These are phyloP conservation scores for Fusarium sp. DNA, from an alignment of 2,329 filamentous ascomycete species.

Conservation along the genomic window DNA sequence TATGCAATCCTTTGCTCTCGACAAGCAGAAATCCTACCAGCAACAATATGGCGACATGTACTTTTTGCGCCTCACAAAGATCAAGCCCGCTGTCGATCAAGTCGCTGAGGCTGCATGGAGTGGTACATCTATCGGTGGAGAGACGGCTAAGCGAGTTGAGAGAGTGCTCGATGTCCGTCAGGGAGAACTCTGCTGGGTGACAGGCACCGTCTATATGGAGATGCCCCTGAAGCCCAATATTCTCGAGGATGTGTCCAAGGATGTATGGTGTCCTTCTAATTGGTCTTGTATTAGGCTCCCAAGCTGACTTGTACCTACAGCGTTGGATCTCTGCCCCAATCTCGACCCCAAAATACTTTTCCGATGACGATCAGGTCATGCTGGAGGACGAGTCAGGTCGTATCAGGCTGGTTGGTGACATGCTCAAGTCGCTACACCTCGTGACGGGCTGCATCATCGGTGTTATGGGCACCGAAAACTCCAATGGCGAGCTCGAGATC, in stretches of 20 bases:
- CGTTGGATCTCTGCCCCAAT: constrained; percentile 91
- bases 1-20: constrained; percentile 79
- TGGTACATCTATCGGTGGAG: constrained; percentile 80
- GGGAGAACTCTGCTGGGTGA: constrained; percentile 94
- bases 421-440: constrained; percentile 76
- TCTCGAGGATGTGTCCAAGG: constrained; percentile 92
- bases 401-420: constrained; percentile 79
- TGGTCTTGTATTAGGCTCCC: not conserved
- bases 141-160: constrained; percentile 81
- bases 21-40: constrained; percentile 80
- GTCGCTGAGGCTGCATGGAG: constrained; percentile 82
- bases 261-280: constrained; percentile 65
- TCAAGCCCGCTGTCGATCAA: constrained; percentile 85
- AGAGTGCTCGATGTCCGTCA: constrained; percentile 95
- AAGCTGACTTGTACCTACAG: constrained; percentile 55
- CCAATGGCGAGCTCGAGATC: constrained; percentile 91
- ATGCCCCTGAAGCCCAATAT: constrained; percentile 97
- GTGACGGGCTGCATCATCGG: constrained; percentile 95
- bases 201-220: constrained; percentile 96
- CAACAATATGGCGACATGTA: constrained; percentile 99
- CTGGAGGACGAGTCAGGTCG: constrained; percentile 96
- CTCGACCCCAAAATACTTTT: constrained; percentile 80
- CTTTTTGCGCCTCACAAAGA: constrained; percentile 87
- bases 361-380: constrained; percentile 78
- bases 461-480: constrained; percentile 94